Evolutionary conservation across 2,329 filamentous ascomycete species (phyloP).

Genomic region (Neurospora sp.): DNA sequence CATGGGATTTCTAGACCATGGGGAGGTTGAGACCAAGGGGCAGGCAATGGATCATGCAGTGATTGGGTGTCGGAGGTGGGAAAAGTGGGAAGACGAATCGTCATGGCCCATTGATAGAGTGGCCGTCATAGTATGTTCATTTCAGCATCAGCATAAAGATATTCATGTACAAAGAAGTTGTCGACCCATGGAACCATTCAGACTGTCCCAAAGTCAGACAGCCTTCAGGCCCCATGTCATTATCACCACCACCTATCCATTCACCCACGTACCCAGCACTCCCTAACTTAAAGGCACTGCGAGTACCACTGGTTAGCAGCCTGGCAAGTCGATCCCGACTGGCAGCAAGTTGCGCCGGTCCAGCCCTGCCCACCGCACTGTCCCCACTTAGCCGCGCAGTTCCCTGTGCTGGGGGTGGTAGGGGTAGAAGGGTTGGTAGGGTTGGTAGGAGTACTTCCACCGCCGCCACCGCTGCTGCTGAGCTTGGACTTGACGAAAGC

Average conservation of each 20-base stretch:
- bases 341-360: slow-evolving; percentile 23
- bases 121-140: background rate
- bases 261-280: background rate
- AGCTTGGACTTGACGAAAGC: slow-evolving; percentile 40
- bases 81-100: background rate
- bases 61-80: too few species aligned
- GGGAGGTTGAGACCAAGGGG: too few species aligned
- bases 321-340: slow-evolving; percentile 21
- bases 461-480: background rate
- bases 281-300: slow-evolving; percentile 22
- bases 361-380: slow-evolving; percentile 28
- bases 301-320: slow-evolving; percentile 25
- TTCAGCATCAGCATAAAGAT: background rate
- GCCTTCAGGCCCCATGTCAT: background rate
- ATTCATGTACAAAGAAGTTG: background rate
- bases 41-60: background rate
- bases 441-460: slow-evolving; percentile 1
- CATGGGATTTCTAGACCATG: too few species aligned
- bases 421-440: slow-evolving; percentile 2
- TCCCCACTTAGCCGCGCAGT: slow-evolving; percentile 19
- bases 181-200: background rate
- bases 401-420: slow-evolving; percentile 1
- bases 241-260: background rate
- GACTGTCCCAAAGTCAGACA: background rate
- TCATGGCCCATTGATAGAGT: background rate